Percentiles rank a stretch among this genome's conserved stretches.
Conservation (phyloP, 2,329 filamentous ascomycete genomes). For the Penicillium sp. region DNA sequence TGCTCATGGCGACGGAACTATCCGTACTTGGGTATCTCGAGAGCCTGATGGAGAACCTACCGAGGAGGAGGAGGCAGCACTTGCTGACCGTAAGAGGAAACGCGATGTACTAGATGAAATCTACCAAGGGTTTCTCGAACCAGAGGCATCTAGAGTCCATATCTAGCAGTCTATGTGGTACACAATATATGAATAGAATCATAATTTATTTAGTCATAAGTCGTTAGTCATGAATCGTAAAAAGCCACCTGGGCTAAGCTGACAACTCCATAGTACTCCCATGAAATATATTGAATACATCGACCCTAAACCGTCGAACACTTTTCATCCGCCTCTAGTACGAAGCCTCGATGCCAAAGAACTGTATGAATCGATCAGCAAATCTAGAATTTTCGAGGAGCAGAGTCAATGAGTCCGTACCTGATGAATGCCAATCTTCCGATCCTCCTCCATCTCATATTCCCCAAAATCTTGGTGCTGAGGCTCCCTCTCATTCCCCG, state of each 20-base stretch:
- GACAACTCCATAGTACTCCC: not conserved
- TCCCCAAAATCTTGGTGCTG: slow-evolving; percentile 40
- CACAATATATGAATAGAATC: not conserved
- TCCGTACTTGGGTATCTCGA: slow-evolving; percentile 73
- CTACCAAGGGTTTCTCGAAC: slow-evolving; percentile 70
- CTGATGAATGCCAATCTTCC: slow-evolving; percentile 30
- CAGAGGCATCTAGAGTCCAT: slow-evolving; percentile 1
- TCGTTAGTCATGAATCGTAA: not conserved
- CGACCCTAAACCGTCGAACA: not conserved
- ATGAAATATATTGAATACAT: not conserved
- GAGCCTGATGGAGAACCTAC: slow-evolving; percentile 49
- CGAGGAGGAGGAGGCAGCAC: slow-evolving; percentile 52
- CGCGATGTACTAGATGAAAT: slow-evolving; percentile 77
- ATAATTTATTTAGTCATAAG: not conserved
- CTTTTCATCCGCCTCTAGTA: not conserved
- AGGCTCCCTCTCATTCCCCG: slow-evolving; percentile 38
- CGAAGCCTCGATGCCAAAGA: not conserved
- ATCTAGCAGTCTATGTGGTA: not conserved
- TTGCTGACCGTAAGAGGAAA: slow-evolving; percentile 62
- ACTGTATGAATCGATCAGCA: not conserved
- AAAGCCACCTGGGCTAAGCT: not conserved
- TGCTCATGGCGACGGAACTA: slow-evolving; percentile 79
- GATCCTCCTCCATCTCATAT: slow-evolving; percentile 30
- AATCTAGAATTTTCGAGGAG: no score
- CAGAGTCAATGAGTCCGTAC: slow-evolving; percentile 5